A percentile compares a stretch with the other conserved stretches of the same genome.
Conservation (phyloP, 352 stramenopile species). For the Phytophthora hybrid region DNA sequence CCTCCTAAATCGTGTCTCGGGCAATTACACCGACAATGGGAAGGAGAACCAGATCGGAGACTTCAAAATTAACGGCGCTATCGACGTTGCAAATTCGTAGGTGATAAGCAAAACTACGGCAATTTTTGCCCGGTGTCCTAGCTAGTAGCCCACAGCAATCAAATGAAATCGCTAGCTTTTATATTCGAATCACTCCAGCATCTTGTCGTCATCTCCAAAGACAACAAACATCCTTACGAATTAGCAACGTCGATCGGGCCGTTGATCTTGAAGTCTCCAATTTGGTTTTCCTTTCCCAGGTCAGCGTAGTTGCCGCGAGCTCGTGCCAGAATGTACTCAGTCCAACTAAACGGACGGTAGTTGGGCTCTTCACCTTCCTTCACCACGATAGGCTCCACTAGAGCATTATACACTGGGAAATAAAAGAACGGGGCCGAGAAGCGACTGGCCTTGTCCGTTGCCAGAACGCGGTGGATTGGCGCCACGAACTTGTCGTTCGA, state of each 20-base stretch:
- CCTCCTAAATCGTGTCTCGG: not conserved
- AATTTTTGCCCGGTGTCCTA: no score
- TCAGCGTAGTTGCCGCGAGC: conserved; percentile 94
- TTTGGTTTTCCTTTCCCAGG: conserved; percentile 94
- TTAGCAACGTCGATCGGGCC: conserved; percentile 25
- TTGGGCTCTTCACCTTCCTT: conserved; percentile 41
- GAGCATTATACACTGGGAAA: conserved; percentile 69
- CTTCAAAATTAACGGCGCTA: conserved; percentile 43
- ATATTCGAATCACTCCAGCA: no score
- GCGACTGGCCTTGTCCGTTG: conserved; percentile 42
- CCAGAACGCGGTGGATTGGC: conserved; percentile 62
- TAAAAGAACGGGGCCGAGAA: conserved; percentile 77
- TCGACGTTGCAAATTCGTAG: conserved; percentile 22
- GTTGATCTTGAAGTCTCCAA: conserved; percentile 70
- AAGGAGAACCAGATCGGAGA: conserved; percentile 93
- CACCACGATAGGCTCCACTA: conserved; percentile 73
- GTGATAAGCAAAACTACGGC: not conserved
- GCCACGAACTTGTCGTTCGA: conserved; percentile 65
- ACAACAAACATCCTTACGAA: not conserved
- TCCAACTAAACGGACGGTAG: conserved; percentile 90
- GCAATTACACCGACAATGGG: conserved; percentile 34
- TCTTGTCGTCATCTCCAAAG: no score
- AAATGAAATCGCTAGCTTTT: no score
- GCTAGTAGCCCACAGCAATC: no score
- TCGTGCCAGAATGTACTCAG: conserved; percentile 87